phyloP scores from a whole-genome alignment of 2,329 filamentous ascomycete species.

The Ascochyta lentis region DNA sequence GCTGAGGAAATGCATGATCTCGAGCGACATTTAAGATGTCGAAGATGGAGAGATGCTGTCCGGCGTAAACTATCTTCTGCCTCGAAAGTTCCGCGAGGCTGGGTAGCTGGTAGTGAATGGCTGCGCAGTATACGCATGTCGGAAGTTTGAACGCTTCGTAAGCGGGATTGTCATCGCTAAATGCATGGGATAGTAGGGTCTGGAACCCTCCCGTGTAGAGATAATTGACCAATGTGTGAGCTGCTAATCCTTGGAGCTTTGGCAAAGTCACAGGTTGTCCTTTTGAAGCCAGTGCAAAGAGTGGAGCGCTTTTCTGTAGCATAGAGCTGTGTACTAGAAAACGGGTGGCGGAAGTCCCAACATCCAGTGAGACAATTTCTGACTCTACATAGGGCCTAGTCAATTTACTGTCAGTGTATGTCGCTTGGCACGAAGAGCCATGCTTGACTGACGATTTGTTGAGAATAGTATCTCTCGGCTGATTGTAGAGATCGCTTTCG shows the following conservation, averaged over 20 bases:
- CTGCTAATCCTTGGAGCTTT: neutral
- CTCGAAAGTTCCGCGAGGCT: slow-evolving; percentile 35
- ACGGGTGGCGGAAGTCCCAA: slow-evolving; percentile 25
- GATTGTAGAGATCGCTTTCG: neutral
- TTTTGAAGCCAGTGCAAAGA: neutral
- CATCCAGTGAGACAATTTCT: slow-evolving; percentile 18
- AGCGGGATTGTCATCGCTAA: too few species aligned
- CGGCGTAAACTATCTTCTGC: slow-evolving; percentile 17
- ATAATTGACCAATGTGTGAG: slow-evolving; percentile 6
- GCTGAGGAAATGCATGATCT: neutral
- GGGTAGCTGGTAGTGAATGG: slow-evolving; percentile 33
- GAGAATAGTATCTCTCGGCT: too few species aligned
- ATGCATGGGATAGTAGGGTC: neutral
- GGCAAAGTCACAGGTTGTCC: neutral
- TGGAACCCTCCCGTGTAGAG: neutral
- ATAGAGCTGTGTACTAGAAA: slow-evolving; percentile 35
- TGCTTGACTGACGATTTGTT: neutral
- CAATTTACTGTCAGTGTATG: neutral
- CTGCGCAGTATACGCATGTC: slow-evolving; percentile 37
- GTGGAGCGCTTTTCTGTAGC: slow-evolving; percentile 25
- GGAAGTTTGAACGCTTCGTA: slow-evolving; percentile 26
- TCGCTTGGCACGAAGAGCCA: neutral
- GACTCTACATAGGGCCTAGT: slow-evolving; percentile 2
- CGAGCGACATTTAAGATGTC: neutral
- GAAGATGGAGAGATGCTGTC: neutral